A percentile compares a stretch with the other conserved stretches of the same genome.
Conservation (phyloP, 768 basidiomycete genomes). For the Coprinopsis sp. region DNA sequence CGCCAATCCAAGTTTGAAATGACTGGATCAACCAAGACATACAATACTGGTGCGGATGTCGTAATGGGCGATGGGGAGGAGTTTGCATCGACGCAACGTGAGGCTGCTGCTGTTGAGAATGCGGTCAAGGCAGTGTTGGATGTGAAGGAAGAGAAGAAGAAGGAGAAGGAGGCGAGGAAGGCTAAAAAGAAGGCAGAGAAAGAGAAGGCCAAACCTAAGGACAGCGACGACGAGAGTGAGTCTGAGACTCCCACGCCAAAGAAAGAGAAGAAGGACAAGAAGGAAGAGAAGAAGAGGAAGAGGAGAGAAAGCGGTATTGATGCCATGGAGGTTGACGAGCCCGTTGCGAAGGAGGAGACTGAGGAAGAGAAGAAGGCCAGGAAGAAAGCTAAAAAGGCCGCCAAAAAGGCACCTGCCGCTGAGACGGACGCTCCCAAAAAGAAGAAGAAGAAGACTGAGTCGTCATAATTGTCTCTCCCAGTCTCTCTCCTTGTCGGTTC, state of each 20-base stretch:
- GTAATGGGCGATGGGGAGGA: slow-evolving; percentile 50
- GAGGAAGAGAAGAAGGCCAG: slow-evolving; percentile 79
- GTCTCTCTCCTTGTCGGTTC: too few species aligned
- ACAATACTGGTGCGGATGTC: slow-evolving; percentile 83
- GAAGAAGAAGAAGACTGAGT: slow-evolving; percentile 56
- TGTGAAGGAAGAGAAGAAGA: slow-evolving; percentile 84
- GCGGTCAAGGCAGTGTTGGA: slow-evolving; percentile 74
- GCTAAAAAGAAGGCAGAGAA: slow-evolving; percentile 65
- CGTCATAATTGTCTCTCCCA: slow-evolving; percentile 9
- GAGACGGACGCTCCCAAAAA: slow-evolving; percentile 31
- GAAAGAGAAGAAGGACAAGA: slow-evolving; percentile 41
- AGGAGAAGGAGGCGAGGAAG: slow-evolving; percentile 70
- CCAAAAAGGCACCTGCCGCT: slow-evolving; percentile 31
- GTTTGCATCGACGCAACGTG: slow-evolving; percentile 81
- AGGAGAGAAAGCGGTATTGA: slow-evolving; percentile 36
- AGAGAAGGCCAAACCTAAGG: too few species aligned
- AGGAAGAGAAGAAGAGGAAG: slow-evolving; percentile 38
- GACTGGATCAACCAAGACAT: slow-evolving; percentile 71
- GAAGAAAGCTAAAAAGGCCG: slow-evolving; percentile 75
- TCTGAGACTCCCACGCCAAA: slow-evolving; percentile 29
- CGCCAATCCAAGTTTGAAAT: slow-evolving; percentile 81
- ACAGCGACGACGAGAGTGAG: slow-evolving; percentile 25
- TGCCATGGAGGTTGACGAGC: slow-evolving; percentile 32
- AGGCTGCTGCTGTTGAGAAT: slow-evolving; percentile 60
- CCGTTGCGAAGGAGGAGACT: slow-evolving; percentile 54